Evolutionary conservation across 441 rosid genomes (phyloP).

Genomic region (Breynia disticha): DNA sequence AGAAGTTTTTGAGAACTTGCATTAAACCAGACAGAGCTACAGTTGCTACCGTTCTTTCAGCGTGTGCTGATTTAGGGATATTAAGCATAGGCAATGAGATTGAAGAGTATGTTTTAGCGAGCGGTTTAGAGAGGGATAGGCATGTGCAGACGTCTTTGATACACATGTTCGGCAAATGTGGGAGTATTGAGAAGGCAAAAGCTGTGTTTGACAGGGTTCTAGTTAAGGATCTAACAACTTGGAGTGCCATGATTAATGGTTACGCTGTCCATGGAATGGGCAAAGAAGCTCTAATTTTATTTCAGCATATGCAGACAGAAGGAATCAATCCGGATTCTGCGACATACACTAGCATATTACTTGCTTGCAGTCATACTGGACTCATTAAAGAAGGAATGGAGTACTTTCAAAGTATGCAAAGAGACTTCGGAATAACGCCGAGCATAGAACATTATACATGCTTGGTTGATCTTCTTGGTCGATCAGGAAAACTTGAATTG

Average conservation of each 20-base stretch:
- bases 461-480: constrained; percentile 71
- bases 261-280: constrained; percentile 59
- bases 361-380: constrained; percentile 78
- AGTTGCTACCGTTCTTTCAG: constrained; percentile 50
- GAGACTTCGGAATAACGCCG: constrained; percentile 52
- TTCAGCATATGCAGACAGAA: constrained; percentile 21
- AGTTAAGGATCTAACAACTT: constrained; percentile 35
- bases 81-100: constrained; percentile 50
- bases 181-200: constrained; percentile 42
- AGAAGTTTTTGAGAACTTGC: constrained; percentile 32
- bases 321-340: constrained; percentile 26
- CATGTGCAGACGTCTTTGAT: constrained; percentile 37
- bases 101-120: constrained; percentile 43
- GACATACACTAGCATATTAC: constrained; percentile 48
- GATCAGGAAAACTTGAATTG: constrained; percentile 52
- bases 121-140: constrained; percentile 34
- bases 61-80: constrained; percentile 60
- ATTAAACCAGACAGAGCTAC: constrained; percentile 59
- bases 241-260: constrained; percentile 68
- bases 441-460: constrained; percentile 66
- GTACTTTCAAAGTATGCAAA: constrained; percentile 55
- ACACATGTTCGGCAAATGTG: constrained; percentile 73
- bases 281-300: constrained; percentile 27
- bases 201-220: constrained; percentile 36
- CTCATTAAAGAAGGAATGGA: constrained; percentile 48